Evolutionary conservation across 495 filamentous ascomycete genomes (phyloP).

Genomic region (Daldinia grandis): DNA sequence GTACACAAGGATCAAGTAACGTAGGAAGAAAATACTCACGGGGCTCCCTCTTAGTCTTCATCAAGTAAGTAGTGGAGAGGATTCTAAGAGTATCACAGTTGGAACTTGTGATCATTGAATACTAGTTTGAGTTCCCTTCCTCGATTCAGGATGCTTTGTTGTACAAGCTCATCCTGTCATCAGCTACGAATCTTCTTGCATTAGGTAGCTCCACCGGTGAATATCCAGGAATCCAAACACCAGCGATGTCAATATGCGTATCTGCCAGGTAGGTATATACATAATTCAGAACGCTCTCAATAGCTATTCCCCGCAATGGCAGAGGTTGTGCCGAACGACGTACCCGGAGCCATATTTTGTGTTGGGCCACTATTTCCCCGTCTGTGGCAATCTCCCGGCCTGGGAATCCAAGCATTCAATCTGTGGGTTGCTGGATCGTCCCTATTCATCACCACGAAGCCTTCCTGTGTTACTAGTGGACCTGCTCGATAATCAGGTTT

Average conservation of each 20-base stretch:
- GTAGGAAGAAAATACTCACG: not conserved
- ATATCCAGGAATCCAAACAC: not conserved
- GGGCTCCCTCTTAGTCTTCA: not conserved
- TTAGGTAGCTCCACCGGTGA: not conserved
- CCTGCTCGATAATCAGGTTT: constrained; percentile 32
- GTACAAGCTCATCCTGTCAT: constrained; percentile 1
- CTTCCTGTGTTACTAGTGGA: constrained; percentile 17
- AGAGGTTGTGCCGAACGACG: constrained; percentile 22
- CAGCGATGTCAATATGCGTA: not conserved
- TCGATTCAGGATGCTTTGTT: not conserved
- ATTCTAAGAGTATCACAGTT: not conserved
- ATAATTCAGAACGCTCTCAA: constrained; percentile 3
- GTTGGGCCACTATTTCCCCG: constrained; percentile 16
- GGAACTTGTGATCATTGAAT: not conserved
- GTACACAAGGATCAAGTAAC: not conserved
- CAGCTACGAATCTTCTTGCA: not conserved
- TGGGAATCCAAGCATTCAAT: not conserved
- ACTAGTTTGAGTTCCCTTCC: not conserved
- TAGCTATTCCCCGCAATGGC: constrained; percentile 29
- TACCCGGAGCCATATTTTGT: constrained; percentile 23
- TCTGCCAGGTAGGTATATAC: too few relatives aligned
- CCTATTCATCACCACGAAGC: constrained; percentile 4
- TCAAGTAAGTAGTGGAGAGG: not conserved
- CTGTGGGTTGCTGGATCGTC: not conserved
- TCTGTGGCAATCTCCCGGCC: not conserved